These are phyloP conservation scores for Mycena floridula DNA, from an alignment of 768 basidiomycete species.

Conservation along the genomic window DNA sequence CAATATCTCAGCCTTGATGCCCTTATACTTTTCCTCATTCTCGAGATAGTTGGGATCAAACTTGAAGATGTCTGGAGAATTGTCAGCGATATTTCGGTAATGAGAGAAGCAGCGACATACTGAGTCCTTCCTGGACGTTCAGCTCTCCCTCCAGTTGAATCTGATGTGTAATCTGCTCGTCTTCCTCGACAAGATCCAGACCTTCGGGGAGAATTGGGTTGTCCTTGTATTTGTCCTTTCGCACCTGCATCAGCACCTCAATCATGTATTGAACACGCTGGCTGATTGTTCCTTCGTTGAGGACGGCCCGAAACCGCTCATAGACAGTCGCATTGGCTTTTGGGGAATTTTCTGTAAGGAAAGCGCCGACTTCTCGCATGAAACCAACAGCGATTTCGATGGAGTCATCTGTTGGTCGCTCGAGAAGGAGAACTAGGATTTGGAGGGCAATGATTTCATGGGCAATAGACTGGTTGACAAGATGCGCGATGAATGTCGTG, in stretches of 20 bases:
- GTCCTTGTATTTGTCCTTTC: constrained; percentile 99
- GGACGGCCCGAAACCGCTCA: constrained; percentile 93
- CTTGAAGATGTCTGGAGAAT: constrained; percentile 83
- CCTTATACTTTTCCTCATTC: constrained; percentile 91
- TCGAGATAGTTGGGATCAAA: constrained; percentile 80
- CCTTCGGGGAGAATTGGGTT: constrained; percentile 94
- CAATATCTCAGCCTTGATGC: constrained; percentile 89
- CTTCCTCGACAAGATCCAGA: constrained; percentile 93
- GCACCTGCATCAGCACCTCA: constrained; percentile 97
- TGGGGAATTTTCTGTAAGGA: constrained; percentile 87
- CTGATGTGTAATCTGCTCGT: constrained; percentile 95
- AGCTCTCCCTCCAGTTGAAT: constrained; percentile 90
- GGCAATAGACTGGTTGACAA: constrained; percentile 90
- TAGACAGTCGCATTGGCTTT: constrained; percentile 93
- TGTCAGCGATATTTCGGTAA: constrained; percentile 6
- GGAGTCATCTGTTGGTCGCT: constrained; percentile 93
- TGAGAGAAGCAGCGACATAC: constrained; percentile 41
- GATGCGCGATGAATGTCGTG: constrained; percentile 85
- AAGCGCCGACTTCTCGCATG: constrained; percentile 95
- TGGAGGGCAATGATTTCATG: constrained; percentile 93
- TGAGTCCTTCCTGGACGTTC: constrained; percentile 90
- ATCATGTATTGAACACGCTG: constrained; percentile 99
- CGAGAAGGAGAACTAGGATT: constrained; percentile 92
- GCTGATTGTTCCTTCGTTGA: constrained; percentile 93
- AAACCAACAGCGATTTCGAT: constrained; percentile 98